Conservation (phyloP, 495 filamentous ascomycete species). For the Xylaria bambusicola region DNA sequence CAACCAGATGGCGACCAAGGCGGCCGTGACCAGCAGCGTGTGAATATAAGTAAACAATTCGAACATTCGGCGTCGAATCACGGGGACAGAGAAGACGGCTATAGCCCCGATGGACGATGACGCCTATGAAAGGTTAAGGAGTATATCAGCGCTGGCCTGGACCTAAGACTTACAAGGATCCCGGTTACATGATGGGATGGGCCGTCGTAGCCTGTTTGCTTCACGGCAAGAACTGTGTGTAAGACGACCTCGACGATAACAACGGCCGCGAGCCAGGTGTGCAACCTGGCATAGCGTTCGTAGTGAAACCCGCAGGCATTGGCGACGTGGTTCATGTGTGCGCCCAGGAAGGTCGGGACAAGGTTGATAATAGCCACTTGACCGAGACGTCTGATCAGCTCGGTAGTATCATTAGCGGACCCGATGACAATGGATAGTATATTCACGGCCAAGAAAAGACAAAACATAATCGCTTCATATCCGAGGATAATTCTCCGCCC, state of each 20-base stretch:
- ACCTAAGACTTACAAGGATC: conserved; percentile 2
- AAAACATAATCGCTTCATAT: conserved; percentile 8
- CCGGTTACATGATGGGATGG: neutral
- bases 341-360: neutral
- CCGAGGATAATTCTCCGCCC: neutral
- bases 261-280: conserved; percentile 1
- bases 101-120: neutral
- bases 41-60: conserved; percentile 6
- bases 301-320: conserved; percentile 10
- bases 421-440: neutral
- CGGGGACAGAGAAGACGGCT: neutral
- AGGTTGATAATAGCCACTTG: conserved; percentile 6
- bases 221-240: conserved; percentile 6
- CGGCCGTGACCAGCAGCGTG: neutral
- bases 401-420: neutral
- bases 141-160: neutral
- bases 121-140: neutral
- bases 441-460: neutral
- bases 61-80: conserved; percentile 4
- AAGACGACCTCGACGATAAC: neutral
- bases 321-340: conserved; percentile 9
- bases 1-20: neutral
- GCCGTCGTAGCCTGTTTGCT: neutral
- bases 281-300: conserved; percentile 1
- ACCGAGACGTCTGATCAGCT: neutral